Percentiles rank a stretch among this genome's conserved stretches.
Conservation (phyloP, 1,284 basidiomycete genomes). For the Stereum hirsutum region DNA sequence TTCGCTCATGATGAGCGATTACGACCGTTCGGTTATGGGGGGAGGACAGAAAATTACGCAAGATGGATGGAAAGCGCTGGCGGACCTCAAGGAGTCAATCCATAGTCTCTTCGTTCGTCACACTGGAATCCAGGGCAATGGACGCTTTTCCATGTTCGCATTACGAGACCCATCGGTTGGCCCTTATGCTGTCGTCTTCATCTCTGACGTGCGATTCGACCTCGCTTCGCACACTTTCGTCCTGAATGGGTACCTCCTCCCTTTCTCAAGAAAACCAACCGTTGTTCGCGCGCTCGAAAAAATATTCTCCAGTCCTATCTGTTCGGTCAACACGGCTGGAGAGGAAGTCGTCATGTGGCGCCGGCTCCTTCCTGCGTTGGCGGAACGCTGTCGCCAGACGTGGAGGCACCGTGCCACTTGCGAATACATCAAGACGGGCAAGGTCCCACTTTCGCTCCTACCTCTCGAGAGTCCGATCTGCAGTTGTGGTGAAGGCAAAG, state of each 20-base stretch:
- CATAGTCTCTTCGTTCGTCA: constrained; percentile 19
- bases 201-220: constrained; percentile 34
- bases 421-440: constrained; percentile 27
- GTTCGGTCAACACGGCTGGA: no score
- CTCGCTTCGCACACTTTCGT: constrained; percentile 33
- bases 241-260: constrained; percentile 33
- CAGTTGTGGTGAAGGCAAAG: constrained; percentile 36
- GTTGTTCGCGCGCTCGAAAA: no score
- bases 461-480: constrained; percentile 30
- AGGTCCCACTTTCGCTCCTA: constrained; percentile 23
- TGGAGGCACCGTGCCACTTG: constrained; percentile 39
- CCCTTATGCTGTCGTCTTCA: constrained; percentile 27
- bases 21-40: constrained; percentile 14
- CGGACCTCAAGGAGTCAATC: constrained; percentile 23
- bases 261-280: constrained; percentile 19
- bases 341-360: constrained; percentile 32
- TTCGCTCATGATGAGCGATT: constrained; percentile 21
- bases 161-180: constrained; percentile 19
- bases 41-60: constrained; percentile 5
- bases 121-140: constrained; percentile 12
- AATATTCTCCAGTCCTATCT: no score
- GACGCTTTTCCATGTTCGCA: constrained; percentile 17
- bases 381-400: constrained; percentile 37
- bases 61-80: constrained; percentile 15
- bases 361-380: constrained; percentile 32